Conservation (phyloP, 2,329 filamentous ascomycete species). For the Gaeumannomyces tritici region DNA sequence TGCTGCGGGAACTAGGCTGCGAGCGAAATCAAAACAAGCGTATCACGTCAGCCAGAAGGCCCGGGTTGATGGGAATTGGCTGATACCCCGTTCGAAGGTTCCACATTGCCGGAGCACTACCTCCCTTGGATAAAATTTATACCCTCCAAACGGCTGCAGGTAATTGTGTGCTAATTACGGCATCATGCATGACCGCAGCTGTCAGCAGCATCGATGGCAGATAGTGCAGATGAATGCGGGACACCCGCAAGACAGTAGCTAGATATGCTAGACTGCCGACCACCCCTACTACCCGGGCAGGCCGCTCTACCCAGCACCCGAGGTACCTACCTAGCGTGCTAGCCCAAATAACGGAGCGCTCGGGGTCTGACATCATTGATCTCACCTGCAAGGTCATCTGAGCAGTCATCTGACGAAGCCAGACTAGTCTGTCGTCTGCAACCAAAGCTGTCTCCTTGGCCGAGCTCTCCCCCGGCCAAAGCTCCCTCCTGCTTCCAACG, state of each 20-base stretch:
- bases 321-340: too few species aligned
- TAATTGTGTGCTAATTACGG: background rate
- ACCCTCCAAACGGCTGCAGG: background rate
- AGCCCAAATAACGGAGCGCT: background rate
- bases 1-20: background rate
- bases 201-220: background rate
- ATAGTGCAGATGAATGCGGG: background rate
- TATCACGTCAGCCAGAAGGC: background rate
- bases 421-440: background rate
- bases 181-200: background rate
- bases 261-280: too few species aligned
- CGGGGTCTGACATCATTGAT: background rate
- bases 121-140: background rate
- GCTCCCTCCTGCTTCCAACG: background rate
- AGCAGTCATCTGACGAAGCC: background rate
- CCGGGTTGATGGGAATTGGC: too few species aligned
- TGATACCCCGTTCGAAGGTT: background rate
- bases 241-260: too few species aligned
- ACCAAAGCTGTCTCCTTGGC: background rate
- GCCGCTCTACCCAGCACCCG: too few species aligned
- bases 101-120: background rate
- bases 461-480: background rate
- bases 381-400: background rate
- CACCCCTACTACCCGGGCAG: too few species aligned
- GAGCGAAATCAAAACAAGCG: background rate